Conservation (phyloP, 345 rosid species). For the Populus nigra region DNA sequence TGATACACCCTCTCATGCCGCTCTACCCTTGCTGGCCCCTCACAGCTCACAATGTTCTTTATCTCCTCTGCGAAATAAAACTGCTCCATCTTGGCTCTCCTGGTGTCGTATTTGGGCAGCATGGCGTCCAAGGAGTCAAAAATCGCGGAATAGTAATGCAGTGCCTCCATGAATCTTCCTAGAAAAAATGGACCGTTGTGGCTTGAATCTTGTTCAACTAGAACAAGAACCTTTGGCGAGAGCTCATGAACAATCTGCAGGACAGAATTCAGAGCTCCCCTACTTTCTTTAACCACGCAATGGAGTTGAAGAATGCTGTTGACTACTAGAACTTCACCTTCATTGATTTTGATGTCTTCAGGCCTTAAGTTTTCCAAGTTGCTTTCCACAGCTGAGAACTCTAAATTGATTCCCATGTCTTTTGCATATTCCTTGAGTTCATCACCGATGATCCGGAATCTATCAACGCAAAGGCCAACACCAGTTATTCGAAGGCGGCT, state of each 20-base stretch:
- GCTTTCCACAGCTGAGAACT: conserved; percentile 47
- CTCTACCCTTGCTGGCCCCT: conserved; percentile 54
- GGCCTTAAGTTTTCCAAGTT: conserved; percentile 44
- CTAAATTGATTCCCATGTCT: conserved; percentile 34
- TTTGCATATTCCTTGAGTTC: conserved; percentile 42
- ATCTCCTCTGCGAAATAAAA: conserved; percentile 64
- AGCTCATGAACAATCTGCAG: conserved; percentile 50
- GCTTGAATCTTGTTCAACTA: conserved; percentile 64
- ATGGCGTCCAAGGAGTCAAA: conserved; percentile 51
- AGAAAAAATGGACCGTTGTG: conserved; percentile 67
- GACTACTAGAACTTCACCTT: conserved; percentile 49
- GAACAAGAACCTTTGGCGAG: conserved; percentile 44
- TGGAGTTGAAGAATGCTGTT: conserved; percentile 66
- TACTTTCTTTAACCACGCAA: conserved; percentile 60
- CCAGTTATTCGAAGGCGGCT: conserved; percentile 47
- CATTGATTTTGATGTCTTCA: conserved; percentile 35
- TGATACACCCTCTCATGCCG: conserved; percentile 61
- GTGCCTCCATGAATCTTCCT: conserved; percentile 64
- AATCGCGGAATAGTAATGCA: conserved; percentile 61
- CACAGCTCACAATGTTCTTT: conserved; percentile 66
- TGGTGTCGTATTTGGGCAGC: conserved; percentile 62
- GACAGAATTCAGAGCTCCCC: conserved; percentile 59
- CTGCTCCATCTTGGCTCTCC: conserved; percentile 63
- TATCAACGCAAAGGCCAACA: conserved; percentile 37
- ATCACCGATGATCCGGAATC: conserved; percentile 38